These are phyloP conservation scores for Jasminum sambac DNA, from an alignment of 257 asterid genomes.

Conservation along the genomic window DNA sequence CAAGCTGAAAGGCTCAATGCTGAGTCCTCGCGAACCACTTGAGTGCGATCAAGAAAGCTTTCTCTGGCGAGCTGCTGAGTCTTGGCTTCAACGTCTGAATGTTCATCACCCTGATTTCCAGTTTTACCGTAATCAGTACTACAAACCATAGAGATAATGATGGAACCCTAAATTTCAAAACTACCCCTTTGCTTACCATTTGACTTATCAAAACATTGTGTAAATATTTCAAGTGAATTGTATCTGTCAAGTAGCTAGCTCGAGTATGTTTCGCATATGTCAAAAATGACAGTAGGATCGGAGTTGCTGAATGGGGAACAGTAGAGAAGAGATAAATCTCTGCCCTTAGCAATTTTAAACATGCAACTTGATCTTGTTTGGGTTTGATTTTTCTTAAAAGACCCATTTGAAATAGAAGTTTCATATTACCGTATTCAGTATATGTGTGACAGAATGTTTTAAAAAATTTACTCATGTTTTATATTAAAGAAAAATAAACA, in stretches of 20 bases:
- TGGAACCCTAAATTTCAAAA: background rate
- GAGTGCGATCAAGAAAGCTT: conserved; percentile 65
- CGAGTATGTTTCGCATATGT: conserved; percentile 5
- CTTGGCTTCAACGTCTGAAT: conserved; percentile 54
- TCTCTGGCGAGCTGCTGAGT: conserved; percentile 58
- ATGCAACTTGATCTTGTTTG: too few species aligned
- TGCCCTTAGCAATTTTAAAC: too few species aligned
- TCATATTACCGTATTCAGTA: too few species aligned
- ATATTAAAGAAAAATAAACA: too few species aligned
- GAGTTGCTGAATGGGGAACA: conserved; percentile 11
- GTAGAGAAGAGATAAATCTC: background rate
- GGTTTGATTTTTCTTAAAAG: too few species aligned
- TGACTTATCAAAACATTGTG: too few species aligned
- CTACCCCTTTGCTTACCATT: too few species aligned
- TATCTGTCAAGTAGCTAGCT: conserved; percentile 9
- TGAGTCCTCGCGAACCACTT: conserved; percentile 55
- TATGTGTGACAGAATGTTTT: too few species aligned
- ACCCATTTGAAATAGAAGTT: too few species aligned
- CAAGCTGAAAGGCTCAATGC: conserved; percentile 59
- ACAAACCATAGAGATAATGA: conserved; percentile 16
- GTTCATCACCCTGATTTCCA: conserved; percentile 65
- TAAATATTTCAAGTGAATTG: conserved; percentile 29
- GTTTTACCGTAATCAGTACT: conserved; percentile 47
- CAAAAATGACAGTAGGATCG: conserved; percentile 23
- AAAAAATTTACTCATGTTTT: too few species aligned